Evolutionary conservation across 768 basidiomycete genomes (phyloP), one percentile per base, ranked within the genome.

Genomic region (Collybia nuda): DNA sequence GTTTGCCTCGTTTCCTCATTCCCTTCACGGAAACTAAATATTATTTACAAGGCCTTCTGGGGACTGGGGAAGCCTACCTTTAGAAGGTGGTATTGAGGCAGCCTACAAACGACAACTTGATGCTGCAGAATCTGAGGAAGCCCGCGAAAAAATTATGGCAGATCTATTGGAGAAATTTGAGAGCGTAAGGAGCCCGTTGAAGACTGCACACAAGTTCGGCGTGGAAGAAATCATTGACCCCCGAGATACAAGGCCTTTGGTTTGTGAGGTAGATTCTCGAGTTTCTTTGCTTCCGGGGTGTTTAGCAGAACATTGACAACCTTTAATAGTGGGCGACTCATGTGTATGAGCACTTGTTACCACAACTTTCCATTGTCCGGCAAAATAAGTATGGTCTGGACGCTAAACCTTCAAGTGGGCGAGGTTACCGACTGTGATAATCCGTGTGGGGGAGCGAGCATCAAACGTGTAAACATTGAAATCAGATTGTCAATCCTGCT

Each of bases 171-270:
- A 46, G 1, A 60, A 70, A 47, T 70, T 74, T 41, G 73, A 72
- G 37, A 63, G 68, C 19, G 67, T 73, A 0, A 59, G 73, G 41
- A 71, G 63, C 39, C 73, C 73, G 3, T 19, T 68, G 50, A 72
- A 65, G 56, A 72, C 71, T 1, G 70, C 71, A 1, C 65, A 73
- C 51, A 63, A 63, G 50, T 73, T 74, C 56, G 70, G 69, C 1
- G 56, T 74, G 5, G 70, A 74, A 49, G 72, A 74, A 55, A 71
- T 74, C 22, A 71, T 73, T 41, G 73, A 74, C 54, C 71, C 71
- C 3, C 59, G 69, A 44, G 68, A 71, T 61, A 74, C 72, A 1
- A 62, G 72, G 28, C 61, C 62, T 2, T 39, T 71, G 45, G 68
- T 55, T 22, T 74, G 71, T 49, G 68, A 71, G 60, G 72, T 74